These are phyloP conservation scores for Mucor plumbeus DNA, from an alignment of 371 early-diverging fungal species.

Conservation along the genomic window DNA sequence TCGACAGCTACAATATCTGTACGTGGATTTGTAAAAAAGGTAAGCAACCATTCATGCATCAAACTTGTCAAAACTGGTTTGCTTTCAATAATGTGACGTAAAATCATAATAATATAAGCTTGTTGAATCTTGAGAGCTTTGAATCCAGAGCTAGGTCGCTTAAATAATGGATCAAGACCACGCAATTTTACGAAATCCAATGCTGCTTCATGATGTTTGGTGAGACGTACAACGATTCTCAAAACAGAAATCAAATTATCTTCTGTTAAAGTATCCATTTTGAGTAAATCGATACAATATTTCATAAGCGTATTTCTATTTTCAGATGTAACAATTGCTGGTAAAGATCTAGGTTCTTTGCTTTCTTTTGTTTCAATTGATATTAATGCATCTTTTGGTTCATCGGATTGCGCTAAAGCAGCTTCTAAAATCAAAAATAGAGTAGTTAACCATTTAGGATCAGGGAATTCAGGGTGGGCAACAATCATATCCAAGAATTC, in stretches of 20 bases:
- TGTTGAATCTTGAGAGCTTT: conserved; percentile 66
- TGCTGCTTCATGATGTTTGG: conserved; percentile 64
- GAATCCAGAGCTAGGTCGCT: conserved; percentile 37
- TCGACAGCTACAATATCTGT: conserved; percentile 4
- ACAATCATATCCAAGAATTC: conserved; percentile 25
- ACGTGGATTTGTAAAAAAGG: conserved; percentile 33
- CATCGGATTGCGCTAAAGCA: conserved; percentile 60
- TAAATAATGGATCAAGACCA: conserved; percentile 62
- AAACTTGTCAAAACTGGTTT: conserved; percentile 55
- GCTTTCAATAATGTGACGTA: conserved; percentile 84
- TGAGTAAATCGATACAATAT: conserved; percentile 43
- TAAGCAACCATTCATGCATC: conserved; percentile 74
- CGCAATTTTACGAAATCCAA: conserved; percentile 61
- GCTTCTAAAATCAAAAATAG: conserved; percentile 63
- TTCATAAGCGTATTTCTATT: conserved; percentile 20
- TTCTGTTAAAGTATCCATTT: conserved; percentile 44
- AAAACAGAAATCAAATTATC: conserved; percentile 63
- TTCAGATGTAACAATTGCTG: conserved; percentile 14
- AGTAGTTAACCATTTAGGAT: conserved; percentile 63
- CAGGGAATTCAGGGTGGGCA: conserved; percentile 16
- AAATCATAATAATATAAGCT: conserved; percentile 70
- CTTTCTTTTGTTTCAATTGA: not conserved
- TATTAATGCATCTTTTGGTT: conserved; percentile 38
- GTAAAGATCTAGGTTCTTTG: conserved; percentile 7
- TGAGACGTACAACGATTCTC: conserved; percentile 76